A percentile compares a stretch with the other conserved stretches of the same genome.
These are phyloP conservation scores for Acanthamoeba sp. DNA, from an alignment of 208 protist species.

Conservation along the genomic window DNA sequence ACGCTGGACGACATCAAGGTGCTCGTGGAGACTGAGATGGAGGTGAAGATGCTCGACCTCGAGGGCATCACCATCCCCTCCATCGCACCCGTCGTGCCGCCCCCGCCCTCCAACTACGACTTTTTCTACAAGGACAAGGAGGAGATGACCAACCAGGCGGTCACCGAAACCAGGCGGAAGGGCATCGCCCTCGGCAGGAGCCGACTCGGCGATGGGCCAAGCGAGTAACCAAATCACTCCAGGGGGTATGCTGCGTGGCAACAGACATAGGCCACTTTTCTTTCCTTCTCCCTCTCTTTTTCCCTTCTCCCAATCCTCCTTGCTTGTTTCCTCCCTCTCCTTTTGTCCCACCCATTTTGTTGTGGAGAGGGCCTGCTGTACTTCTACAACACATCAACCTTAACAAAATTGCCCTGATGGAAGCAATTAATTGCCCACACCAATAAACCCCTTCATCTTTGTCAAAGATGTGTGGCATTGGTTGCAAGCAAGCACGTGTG, in stretches of 20 bases:
- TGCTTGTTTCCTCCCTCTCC: not conserved
- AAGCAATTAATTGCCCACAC: no score
- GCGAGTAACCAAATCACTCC: not conserved
- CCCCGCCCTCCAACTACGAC: slow-evolving; percentile 73
- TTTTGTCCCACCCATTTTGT: not conserved
- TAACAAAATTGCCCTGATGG: no score
- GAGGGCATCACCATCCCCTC: slow-evolving; percentile 80
- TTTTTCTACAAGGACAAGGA: slow-evolving; percentile 69
- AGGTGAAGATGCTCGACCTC: slow-evolving; percentile 76
- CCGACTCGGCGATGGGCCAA: not conserved
- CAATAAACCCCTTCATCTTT: no score
- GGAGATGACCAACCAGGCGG: slow-evolving; percentile 69
- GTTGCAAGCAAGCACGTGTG: no score
- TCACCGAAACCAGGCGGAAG: slow-evolving; percentile 37
- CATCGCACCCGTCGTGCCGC: slow-evolving; percentile 67
- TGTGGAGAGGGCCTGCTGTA: not conserved
- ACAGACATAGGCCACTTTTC: no score
- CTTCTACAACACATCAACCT: not conserved
- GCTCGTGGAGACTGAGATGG: slow-evolving; percentile 67
- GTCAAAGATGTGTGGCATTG: no score
- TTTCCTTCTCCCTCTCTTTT: not conserved
- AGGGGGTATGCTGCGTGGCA: no score
- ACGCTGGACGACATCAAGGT: slow-evolving; percentile 53
- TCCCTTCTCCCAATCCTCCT: not conserved
- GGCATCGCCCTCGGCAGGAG: slow-evolving; percentile 60